Percentiles rank a stretch among this genome's conserved stretches.
Conservation (phyloP, 1,284 basidiomycete genomes). For the Malassezia obtusa region DNA sequence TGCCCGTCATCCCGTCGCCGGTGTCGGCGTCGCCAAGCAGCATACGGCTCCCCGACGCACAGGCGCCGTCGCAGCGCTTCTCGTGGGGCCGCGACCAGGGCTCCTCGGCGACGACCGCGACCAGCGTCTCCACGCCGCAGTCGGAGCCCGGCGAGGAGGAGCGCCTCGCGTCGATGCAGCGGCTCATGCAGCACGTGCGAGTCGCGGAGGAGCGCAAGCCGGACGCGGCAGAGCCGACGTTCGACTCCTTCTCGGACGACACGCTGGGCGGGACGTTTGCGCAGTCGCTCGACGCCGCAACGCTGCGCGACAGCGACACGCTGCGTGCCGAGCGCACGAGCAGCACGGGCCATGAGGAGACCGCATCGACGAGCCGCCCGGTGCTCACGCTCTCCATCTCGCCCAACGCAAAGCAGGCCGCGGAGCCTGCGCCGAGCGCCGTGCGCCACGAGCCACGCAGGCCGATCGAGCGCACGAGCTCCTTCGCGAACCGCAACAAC, state of each 20-base stretch:
- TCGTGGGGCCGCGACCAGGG: neutral
- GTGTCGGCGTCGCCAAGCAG: neutral
- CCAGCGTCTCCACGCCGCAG: neutral
- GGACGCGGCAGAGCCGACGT: neutral
- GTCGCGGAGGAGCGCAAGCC: slow-evolving; percentile 3
- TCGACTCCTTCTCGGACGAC: slow-evolving; percentile 14
- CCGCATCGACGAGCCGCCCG: slow-evolving; percentile 23
- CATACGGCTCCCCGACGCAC: neutral
- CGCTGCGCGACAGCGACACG: slow-evolving; percentile 6
- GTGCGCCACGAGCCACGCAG: neutral
- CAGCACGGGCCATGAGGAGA: too few relatives aligned
- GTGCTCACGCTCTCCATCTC: slow-evolving; percentile 32
- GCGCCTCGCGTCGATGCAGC: slow-evolving; percentile 6
- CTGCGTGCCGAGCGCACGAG: neutral
- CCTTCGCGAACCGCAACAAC: slow-evolving; percentile 29
- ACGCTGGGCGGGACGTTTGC: slow-evolving; percentile 17
- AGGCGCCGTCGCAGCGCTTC: neutral
- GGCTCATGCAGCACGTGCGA: slow-evolving; percentile 5
- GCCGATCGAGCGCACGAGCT: slow-evolving; percentile 26
- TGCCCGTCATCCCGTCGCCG: slow-evolving; percentile 2
- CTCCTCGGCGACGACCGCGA: neutral
- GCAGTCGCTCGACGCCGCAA: slow-evolving; percentile 15
- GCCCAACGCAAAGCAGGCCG: neutral
- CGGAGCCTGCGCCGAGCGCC: neutral
- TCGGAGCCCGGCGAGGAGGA: neutral